Conservation (phyloP, 306 rosid genomes). For the Sicyos baderoa region DNA sequence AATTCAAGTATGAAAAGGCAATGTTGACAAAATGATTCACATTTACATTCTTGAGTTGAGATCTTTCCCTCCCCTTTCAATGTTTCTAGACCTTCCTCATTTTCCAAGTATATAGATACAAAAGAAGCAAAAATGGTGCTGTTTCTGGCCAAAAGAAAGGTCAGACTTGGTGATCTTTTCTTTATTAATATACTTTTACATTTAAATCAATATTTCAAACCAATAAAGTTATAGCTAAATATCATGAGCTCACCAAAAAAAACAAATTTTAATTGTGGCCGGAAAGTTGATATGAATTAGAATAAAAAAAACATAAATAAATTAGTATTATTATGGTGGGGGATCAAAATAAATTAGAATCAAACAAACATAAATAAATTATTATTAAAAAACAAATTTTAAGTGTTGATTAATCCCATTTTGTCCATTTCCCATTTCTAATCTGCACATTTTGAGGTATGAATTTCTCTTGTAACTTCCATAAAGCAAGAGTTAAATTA, state of each 20-base stretch:
- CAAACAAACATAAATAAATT: no score
- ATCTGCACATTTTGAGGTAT: conserved; percentile 9
- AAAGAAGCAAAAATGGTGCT: not conserved
- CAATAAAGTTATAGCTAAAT: no score
- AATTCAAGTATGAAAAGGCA: not conserved
- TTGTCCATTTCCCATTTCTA: not conserved
- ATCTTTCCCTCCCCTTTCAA: not conserved
- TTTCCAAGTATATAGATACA: not conserved
- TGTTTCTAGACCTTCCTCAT: not conserved
- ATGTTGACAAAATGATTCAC: not conserved
- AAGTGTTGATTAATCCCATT: no score
- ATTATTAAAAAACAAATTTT: no score
- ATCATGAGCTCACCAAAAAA: no score
- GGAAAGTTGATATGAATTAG: no score
- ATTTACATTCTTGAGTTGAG: not conserved
- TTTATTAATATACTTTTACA: not conserved
- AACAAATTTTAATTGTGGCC: no score
- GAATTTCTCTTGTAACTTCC: not conserved
- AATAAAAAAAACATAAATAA: no score
- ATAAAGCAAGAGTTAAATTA: not conserved
- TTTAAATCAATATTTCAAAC: not conserved
- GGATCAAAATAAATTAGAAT: no score
- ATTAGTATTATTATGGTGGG: no score
- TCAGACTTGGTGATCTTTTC: not conserved
- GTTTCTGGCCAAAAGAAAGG: conserved; percentile 7